Evolutionary conservation across 2,329 filamentous ascomycete species (phyloP).

Genomic region (Zymoseptoria ardabiliae): DNA sequence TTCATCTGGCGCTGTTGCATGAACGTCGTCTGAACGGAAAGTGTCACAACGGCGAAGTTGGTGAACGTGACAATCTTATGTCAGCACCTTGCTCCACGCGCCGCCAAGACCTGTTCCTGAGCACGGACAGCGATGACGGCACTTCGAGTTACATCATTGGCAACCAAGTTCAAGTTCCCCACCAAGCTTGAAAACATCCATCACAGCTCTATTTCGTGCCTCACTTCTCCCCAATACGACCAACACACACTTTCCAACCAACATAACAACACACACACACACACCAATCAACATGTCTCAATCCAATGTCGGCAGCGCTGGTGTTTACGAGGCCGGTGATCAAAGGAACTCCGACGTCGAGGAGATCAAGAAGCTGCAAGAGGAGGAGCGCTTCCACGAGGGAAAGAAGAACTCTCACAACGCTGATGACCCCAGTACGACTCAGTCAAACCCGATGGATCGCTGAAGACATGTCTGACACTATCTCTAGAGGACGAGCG

Average conservation of each 20-base stretch:
- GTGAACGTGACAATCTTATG: background rate
- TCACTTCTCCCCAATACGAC: background rate
- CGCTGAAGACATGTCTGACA: background rate
- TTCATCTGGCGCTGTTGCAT: no score
- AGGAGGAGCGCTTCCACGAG: slow-evolving; percentile 59
- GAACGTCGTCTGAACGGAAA: background rate
- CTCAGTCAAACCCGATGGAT: background rate
- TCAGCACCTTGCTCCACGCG: background rate
- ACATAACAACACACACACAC: background rate
- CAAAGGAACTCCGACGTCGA: slow-evolving; percentile 51
- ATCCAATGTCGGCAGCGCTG: slow-evolving; percentile 59
- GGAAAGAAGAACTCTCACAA: slow-evolving; percentile 63
- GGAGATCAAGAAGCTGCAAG: slow-evolving; percentile 36
- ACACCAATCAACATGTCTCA: slow-evolving; percentile 4
- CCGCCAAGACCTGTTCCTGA: background rate
- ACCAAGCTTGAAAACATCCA: no score
- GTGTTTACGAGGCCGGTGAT: slow-evolving; percentile 69
- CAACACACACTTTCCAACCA: background rate
- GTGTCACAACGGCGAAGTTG: background rate
- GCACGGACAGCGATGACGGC: background rate
- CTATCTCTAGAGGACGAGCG: slow-evolving; percentile 56
- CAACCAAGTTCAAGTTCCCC: background rate
- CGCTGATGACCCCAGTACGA: slow-evolving; percentile 63
- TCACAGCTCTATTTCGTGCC: background rate
- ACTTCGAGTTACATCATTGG: background rate